These are phyloP conservation scores for Entomophthora muscae DNA, from an alignment of 371 early-diverging fungal genomes.

Conservation along the genomic window DNA sequence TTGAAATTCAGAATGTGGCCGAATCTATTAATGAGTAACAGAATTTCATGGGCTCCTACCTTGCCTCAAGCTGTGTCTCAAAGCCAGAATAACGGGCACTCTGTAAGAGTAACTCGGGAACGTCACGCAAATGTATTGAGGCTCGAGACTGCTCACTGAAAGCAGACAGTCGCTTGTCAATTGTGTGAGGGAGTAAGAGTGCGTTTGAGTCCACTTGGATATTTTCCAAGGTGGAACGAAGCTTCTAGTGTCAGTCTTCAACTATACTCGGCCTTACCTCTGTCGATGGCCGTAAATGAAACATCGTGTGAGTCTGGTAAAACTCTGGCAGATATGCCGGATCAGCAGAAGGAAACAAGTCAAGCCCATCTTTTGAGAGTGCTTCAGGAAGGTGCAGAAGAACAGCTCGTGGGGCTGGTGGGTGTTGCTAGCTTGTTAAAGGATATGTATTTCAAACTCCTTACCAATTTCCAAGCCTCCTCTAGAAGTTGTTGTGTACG, in stretches of 20 bases:
- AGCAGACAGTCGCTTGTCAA: neutral
- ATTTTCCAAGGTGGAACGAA: neutral
- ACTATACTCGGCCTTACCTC: neutral
- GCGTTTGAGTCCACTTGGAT: neutral
- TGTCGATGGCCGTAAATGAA: neutral
- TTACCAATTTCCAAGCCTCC: neutral
- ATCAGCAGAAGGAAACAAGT: neutral
- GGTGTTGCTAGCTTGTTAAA: neutral
- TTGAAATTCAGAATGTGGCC: neutral
- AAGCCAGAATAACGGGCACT: neutral
- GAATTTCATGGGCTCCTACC: neutral
- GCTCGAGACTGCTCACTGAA: neutral
- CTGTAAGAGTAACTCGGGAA: neutral
- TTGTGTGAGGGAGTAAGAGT: neutral
- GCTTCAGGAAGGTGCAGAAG: neutral
- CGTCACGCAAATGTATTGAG: neutral
- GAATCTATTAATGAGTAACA: neutral
- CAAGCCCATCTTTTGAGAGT: neutral
- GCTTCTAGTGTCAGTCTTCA: neutral
- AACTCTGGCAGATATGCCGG: neutral
- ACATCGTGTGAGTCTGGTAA: neutral
- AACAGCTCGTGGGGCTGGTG: neutral
- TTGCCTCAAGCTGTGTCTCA: neutral
- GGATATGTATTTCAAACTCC: neutral
- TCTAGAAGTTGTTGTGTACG: neutral